phyloP scores from a whole-genome alignment of 2,329 filamentous ascomycete genomes.

The Ascomycota sp. region DNA sequence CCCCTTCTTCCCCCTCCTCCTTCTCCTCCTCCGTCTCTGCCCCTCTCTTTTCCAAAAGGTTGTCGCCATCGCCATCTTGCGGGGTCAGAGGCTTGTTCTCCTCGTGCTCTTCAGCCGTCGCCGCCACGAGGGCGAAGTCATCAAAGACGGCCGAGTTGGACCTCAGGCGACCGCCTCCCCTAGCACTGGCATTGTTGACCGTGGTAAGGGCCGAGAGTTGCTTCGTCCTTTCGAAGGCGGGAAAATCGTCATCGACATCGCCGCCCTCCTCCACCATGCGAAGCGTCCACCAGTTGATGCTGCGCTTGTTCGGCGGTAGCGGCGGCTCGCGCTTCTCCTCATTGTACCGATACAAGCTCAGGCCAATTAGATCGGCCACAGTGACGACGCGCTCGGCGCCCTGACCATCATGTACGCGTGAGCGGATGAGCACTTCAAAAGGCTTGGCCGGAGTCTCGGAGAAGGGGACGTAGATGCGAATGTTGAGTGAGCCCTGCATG shows the following conservation, averaged over 20 bases:
- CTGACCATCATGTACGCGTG: slow-evolving; percentile 45
- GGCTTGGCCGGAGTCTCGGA: slow-evolving; percentile 41
- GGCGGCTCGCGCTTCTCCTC: slow-evolving; percentile 52
- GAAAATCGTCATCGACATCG: slow-evolving; percentile 69
- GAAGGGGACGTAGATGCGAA: slow-evolving; percentile 58
- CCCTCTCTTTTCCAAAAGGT: slow-evolving; percentile 25
- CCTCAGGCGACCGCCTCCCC: slow-evolving; percentile 32
- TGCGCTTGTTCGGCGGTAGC: slow-evolving; percentile 41
- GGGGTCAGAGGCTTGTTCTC: slow-evolving; percentile 49
- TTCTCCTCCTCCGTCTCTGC: slow-evolving; percentile 15
- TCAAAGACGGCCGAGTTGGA: slow-evolving; percentile 59
- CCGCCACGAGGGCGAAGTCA: slow-evolving; percentile 60
- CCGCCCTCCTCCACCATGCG: slow-evolving; percentile 69
- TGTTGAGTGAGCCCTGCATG: slow-evolving; percentile 50
- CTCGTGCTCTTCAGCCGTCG: slow-evolving; percentile 41
- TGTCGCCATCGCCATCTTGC: slow-evolving; percentile 19
- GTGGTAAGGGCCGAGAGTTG: slow-evolving; percentile 60
- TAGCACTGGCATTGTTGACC: slow-evolving; percentile 59
- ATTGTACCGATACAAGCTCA: slow-evolving; percentile 55
- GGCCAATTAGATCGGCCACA: slow-evolving; percentile 61
- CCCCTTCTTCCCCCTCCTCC: slow-evolving; percentile 29
- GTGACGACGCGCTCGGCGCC: slow-evolving; percentile 38
- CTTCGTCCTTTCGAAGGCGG: slow-evolving; percentile 51
- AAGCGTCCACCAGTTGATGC: slow-evolving; percentile 64
- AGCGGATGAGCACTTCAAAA: slow-evolving; percentile 48